Evolutionary conservation across 495 filamentous ascomycete species (phyloP).

Genomic region (Talaromyces trachyspermus): DNA sequence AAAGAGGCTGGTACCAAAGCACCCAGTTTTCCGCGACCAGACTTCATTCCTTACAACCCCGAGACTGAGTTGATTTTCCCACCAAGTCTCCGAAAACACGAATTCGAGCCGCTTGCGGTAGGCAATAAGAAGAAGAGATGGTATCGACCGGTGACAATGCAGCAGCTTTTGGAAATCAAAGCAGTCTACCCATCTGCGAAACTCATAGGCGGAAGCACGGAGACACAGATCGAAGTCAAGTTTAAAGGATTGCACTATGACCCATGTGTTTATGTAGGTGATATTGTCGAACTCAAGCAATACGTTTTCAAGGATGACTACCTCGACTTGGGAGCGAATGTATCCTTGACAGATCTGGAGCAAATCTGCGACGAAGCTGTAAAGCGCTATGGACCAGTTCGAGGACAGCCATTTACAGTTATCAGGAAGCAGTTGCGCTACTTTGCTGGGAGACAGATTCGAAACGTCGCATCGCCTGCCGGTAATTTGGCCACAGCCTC

Average conservation of each 20-base stretch:
- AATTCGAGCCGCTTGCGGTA: constrained; percentile 74
- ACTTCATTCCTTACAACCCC: constrained; percentile 88
- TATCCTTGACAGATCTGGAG: constrained; percentile 60
- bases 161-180: constrained; percentile 89
- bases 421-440: constrained; percentile 56
- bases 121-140: constrained; percentile 93
- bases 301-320: constrained; percentile 52
- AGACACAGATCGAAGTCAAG: constrained; percentile 97
- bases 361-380: constrained; percentile 62
- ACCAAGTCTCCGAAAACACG: constrained; percentile 70
- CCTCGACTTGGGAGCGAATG: constrained; percentile 62
- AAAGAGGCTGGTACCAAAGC: background rate
- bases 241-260: constrained; percentile 93
- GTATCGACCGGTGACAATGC: constrained; percentile 81
- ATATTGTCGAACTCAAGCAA: constrained; percentile 79
- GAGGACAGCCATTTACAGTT: constrained; percentile 53
- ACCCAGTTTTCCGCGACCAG: constrained; percentile 17
- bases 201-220: constrained; percentile 90
- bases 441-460: constrained; percentile 92
- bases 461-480: constrained; percentile 93
- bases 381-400: constrained; percentile 64
- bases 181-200: constrained; percentile 77
- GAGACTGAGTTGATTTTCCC: constrained; percentile 96
- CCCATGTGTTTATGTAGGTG: constrained; percentile 84
- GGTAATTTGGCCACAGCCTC: constrained; percentile 94